phyloP scores from a whole-genome alignment of 441 rosid species.

The Kokia cookei region DNA sequence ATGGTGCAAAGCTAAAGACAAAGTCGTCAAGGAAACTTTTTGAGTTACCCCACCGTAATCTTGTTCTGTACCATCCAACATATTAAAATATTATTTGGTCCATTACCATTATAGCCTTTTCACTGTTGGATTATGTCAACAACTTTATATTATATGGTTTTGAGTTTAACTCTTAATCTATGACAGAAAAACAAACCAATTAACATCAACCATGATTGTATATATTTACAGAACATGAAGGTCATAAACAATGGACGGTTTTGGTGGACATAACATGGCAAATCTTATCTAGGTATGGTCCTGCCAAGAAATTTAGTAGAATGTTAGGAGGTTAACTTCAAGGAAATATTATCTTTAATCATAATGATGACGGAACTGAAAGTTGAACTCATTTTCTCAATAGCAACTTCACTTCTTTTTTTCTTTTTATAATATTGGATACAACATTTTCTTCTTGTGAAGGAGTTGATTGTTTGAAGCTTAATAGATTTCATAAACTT shows the following conservation, averaged over 20 bases:
- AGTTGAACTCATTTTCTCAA: constrained; percentile 5
- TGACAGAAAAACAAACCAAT: background rate
- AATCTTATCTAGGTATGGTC: background rate
- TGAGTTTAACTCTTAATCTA: background rate
- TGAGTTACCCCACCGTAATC: background rate
- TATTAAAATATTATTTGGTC: constrained; percentile 10
- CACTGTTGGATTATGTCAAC: background rate
- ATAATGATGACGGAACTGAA: constrained; percentile 1
- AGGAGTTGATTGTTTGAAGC: background rate
- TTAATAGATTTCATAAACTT: background rate
- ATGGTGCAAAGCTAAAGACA: background rate
- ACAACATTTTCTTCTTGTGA: background rate
- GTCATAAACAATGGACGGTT: constrained; percentile 9
- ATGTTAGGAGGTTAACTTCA: constrained; percentile 4
- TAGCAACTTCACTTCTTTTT: background rate
- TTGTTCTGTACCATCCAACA: background rate
- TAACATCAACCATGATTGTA: background rate
- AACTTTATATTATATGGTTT: background rate
- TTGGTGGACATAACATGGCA: constrained; percentile 23
- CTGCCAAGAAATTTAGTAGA: background rate
- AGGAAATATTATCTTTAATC: background rate
- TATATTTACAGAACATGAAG: constrained; percentile 21
- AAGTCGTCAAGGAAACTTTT: background rate
- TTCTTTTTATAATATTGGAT: background rate
- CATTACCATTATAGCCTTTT: constrained; percentile 4